phyloP scores from a whole-genome alignment of 2,329 filamentous ascomycete species.

The Lomentospora prolificans region DNA sequence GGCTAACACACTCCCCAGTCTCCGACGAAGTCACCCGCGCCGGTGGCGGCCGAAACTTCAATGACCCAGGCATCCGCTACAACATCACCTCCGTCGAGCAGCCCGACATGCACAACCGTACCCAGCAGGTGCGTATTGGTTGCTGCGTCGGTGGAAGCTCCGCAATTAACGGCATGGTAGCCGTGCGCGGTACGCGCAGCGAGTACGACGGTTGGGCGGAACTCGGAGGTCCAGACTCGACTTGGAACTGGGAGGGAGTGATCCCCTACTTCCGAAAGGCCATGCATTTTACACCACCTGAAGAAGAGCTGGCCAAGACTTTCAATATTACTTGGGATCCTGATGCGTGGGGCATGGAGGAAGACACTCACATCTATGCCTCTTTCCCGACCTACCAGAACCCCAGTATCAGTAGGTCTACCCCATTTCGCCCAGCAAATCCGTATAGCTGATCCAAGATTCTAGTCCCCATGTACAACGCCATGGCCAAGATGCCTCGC shows the following conservation, averaged over 20 bases:
- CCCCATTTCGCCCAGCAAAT: neutral
- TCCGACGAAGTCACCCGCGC: slow-evolving; percentile 14
- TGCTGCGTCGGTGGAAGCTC: slow-evolving; percentile 28
- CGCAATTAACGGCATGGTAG: slow-evolving; percentile 28
- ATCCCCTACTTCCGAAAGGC: slow-evolving; percentile 32
- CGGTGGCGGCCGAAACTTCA: slow-evolving; percentile 13
- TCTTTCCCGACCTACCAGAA: slow-evolving; percentile 14
- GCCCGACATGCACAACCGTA: slow-evolving; percentile 17
- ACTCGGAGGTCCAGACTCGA: slow-evolving; percentile 29
- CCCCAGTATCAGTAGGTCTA: slow-evolving; percentile 6
- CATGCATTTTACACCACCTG: slow-evolving; percentile 13
- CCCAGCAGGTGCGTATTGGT: slow-evolving; percentile 20
- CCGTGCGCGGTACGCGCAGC: slow-evolving; percentile 22
- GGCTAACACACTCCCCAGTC: too few species aligned
- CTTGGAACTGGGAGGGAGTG: slow-evolving; percentile 26
- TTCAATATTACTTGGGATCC: slow-evolving; percentile 19
- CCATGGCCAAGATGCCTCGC: slow-evolving; percentile 17
- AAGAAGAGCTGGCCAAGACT: slow-evolving; percentile 11
- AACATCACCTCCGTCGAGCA: slow-evolving; percentile 21
- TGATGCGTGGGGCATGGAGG: slow-evolving; percentile 15
- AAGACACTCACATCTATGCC: slow-evolving; percentile 15
- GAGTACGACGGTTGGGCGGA: slow-evolving; percentile 35
- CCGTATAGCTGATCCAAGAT: neutral
- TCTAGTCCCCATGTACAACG: slow-evolving; percentile 15
- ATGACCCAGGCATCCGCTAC: slow-evolving; percentile 15